Percentiles rank a stretch among this genome's conserved stretches.
Conservation (phyloP, 2,329 filamentous ascomycete genomes). For the Ophiosphaerella narmari region DNA sequence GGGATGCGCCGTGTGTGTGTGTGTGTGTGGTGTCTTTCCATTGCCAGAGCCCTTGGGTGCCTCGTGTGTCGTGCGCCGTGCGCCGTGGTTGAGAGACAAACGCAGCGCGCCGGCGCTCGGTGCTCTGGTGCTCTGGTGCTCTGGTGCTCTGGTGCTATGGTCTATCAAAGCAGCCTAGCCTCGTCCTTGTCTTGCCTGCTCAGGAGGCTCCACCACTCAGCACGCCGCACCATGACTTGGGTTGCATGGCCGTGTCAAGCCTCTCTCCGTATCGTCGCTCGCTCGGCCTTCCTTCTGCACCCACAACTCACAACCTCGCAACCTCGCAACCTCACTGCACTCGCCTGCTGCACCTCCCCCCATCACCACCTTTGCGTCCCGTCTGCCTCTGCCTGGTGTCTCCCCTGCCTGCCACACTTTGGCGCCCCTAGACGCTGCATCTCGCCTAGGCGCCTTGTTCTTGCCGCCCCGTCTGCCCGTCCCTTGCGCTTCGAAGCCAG, state of each 20-base stretch:
- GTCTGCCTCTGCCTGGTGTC: constrained; percentile 16
- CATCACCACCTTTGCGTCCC: constrained; percentile 7
- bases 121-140: neutral
- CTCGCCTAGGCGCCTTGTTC: constrained; percentile 27
- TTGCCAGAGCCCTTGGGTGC: too few species aligned
- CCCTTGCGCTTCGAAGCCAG: constrained; percentile 37
- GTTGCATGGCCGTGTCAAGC: constrained; percentile 14
- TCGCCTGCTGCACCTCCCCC: constrained; percentile 9
- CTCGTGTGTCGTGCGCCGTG: too few species aligned
- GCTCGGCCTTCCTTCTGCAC: constrained; percentile 11
- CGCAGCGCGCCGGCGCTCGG: too few species aligned
- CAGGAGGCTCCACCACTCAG: constrained; percentile 1
- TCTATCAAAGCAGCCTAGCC: neutral
- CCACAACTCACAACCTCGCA: constrained; percentile 13
- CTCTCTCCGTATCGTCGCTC: constrained; percentile 20
- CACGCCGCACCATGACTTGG: constrained; percentile 1
- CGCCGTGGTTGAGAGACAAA: too few species aligned
- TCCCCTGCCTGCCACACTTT: constrained; percentile 8
- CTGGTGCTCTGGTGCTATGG: neutral
- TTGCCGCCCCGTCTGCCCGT: constrained; percentile 21
- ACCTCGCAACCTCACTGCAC: neutral
- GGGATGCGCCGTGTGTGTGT: too few species aligned
- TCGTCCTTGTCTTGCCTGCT: neutral
- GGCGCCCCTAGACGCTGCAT: neutral
- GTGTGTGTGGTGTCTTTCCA: too few species aligned